Base-by-base conservation (phyloP, 805 yeast species). In the Tetrapisispora nanseiensis region DNA sequence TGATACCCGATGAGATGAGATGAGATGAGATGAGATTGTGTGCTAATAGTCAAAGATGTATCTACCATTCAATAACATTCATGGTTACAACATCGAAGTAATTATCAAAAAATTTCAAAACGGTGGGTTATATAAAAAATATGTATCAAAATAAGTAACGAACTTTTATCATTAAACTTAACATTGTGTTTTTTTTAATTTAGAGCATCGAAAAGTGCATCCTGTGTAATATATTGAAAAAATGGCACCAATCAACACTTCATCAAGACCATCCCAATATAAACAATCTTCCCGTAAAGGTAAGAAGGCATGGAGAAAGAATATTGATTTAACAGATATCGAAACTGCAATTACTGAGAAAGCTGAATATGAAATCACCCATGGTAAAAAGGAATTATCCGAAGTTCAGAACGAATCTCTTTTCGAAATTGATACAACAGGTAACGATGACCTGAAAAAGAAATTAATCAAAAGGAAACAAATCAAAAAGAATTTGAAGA, bases 241-340 rank as follows among this genome's bases (percentile, higher is more conserved):
- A 15, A 56, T 56, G 60, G 55, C 57, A 28, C 46, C 50, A 15
- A 21, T 27, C 4, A 37, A 37, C 13, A 35, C 46, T 9, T 40
- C 33, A 10, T 49, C 48, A 33, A 71, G 78, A 61, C 86, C 89
- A 12, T 60, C 75, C 19, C 78, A 74, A 51, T 72, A 70, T 51
- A 67, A 67, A 34, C 96, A 89, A 64, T 57, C 82, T 4, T 86
- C 96, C 7, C 74, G 97, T 56, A 92, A 92, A 68, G 95, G 95
- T 34, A 90, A 85, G 72, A 81, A 75, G 59, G 83, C 97, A 5
- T 92, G 98, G 98, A 80, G 97, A 64, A 92, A 90, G 65, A 86
- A 92, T 62, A 83, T 92, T 45, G 95, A 92, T 61, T 67, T 92
- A 16, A 78, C 76, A 20, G 96, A 86, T 49, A 69, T 92, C 38